Base-by-base conservation (phyloP, 768 basidiomycete genomes). In the Sistotremastrum suecicum region DNA sequence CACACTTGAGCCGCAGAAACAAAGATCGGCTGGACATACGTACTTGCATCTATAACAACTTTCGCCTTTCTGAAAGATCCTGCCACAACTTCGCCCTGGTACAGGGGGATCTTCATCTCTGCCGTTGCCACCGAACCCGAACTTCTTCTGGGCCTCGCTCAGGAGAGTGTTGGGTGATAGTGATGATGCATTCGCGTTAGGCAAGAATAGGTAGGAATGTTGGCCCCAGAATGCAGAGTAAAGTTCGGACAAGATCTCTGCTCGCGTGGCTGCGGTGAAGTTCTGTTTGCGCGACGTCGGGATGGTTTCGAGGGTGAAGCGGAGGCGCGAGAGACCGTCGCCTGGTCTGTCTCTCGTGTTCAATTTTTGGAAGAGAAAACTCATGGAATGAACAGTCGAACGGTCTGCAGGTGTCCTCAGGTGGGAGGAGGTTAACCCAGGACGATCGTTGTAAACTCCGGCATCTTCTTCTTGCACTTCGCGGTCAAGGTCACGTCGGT, bases 31-130 rank as follows among this genome's bases (percentile, higher is more conserved):
- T 20, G 1, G 20, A 20, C 32, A 7, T 31, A 68, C 87, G 67
- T 56, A 89, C 89, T 87, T 87, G 83, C 90, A 94, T 42, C 89
- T 73, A 62, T 91, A 94, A 54, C 90, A 90, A 54, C 81, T 80
- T 61, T 95, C 90, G 20, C 90, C 90, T 54, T 85, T 85, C 60
- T 78, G 81, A 63, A 94, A 88, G 37, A 91, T 84, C 56, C 84
- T 76, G 2, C 79, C 83, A 57, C 90, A 94, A 0, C 81, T 74
- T 50, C 78, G 69, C 6, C 83, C 86, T n/a, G 79, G 80, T 11
- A 74, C 60, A 0, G 76, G 57, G 6, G 70, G 70, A 29, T 77
- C 75, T 31, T 76, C 72, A 48, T 70, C 70, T 34, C 20, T 20
- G n/a, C 74, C 78, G 6, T 73, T 76, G 7, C 76, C 78, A 0